Evolutionary conservation across 495 filamentous ascomycete genomes (phyloP).

Genomic region (Delitschia confertaspora): DNA sequence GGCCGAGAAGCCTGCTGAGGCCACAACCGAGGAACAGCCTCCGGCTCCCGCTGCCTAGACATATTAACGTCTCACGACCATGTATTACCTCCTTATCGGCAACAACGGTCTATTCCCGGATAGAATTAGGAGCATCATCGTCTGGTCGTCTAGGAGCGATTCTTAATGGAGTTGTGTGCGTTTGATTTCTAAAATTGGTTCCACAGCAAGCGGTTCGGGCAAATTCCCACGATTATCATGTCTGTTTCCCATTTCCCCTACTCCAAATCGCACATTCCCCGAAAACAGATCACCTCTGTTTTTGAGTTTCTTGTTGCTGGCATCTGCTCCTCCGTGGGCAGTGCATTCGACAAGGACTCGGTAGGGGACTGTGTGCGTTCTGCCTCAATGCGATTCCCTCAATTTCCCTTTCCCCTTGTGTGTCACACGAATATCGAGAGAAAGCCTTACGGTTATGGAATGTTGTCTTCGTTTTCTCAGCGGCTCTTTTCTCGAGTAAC

Average conservation of each 20-base stretch:
- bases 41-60: conserved; percentile 29
- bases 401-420: too few species aligned
- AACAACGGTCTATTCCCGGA: conserved; percentile 9
- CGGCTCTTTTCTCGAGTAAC: too few species aligned
- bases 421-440: too few species aligned
- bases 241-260: conserved; percentile 16
- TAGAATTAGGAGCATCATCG: conserved; percentile 12
- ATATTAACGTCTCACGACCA: conserved; percentile 15
- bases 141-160: conserved; percentile 20
- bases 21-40: conserved; percentile 32
- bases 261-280: neutral
- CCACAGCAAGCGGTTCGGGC: conserved; percentile 20
- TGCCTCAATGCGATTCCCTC: too few species aligned
- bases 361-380: too few species aligned
- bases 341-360: too few species aligned
- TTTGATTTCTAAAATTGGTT: conserved; percentile 21
- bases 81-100: conserved; percentile 18
- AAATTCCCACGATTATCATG: conserved; percentile 24
- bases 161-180: conserved; percentile 21
- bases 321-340: too few species aligned
- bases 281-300: too few species aligned
- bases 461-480: too few species aligned
- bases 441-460: too few species aligned
- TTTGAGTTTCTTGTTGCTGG: too few species aligned
- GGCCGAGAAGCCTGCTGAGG: conserved; percentile 37